Evolutionary conservation across 2,329 filamentous ascomycete genomes (phyloP), one percentile per base, ranked within the genome.

Genomic region (Hypomyces perniciosus): DNA sequence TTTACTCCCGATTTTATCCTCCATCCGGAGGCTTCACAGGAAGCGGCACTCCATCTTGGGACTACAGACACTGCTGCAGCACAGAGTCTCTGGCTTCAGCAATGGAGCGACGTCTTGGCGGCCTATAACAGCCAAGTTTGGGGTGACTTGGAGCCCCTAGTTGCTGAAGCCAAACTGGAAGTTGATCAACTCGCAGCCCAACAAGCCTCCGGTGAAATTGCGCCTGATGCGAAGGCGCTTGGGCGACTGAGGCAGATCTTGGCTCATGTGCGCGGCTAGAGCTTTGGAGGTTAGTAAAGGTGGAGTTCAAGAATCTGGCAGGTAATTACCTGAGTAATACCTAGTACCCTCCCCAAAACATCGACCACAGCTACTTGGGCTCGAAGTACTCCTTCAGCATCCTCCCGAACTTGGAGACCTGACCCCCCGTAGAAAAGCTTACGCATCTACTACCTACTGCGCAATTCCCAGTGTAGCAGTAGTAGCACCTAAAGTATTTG

Each of bases 101-200:
- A 81, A 57, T 84, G 81, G 80, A 71, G 72, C 33, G 70, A 72
- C 39, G 78, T 83, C 6, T 68, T 84, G 27, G 74, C 70, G 2
- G 67, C 72, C 33, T 85, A 85, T 57, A 75, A 75, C 0, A 81
- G 86, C 61, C 79, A 86, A 50, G 83, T 88, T 27, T 88, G 84
- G 85, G 85, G 84, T 20, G 81, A 80, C 51, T 64, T 87, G 20
- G 66, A 73, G 30, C 72, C 77, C 4, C 67, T 85, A 33, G 75
- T 83, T 8, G 68, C 72, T 45, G 74, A 79, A 54, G 84, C 84
- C 4, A 71, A 69, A 51, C 65, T 67, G 42, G 84, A 88, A 61
- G 64, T 86, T 20, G 68, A 76, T 44, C 41, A 29, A 9, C 8
- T 44, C 2, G 28, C 5, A 13, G 12, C 27, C 28, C 62, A 74